Conservation (phyloP, 2,329 filamentous ascomycete genomes). For the Stagonosporopsis cucurbitacearum region DNA sequence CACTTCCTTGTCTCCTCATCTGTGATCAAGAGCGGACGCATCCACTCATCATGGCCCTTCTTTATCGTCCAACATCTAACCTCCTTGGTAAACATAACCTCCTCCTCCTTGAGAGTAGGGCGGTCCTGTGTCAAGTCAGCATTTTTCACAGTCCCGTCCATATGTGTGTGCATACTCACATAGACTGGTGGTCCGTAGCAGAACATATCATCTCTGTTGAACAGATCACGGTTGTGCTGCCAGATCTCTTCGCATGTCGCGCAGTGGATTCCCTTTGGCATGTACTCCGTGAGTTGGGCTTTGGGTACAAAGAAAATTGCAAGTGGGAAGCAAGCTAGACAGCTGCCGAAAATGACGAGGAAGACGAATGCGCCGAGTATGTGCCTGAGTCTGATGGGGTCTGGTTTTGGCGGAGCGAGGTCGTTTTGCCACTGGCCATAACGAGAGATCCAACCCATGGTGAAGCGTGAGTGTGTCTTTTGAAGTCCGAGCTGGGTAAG, state of each 20-base stretch:
- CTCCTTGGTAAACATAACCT: constrained; percentile 7
- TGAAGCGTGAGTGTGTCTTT: not conserved
- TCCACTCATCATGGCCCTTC: constrained; percentile 9
- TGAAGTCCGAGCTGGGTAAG: no score
- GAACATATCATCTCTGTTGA: constrained; percentile 7
- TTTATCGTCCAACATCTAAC: constrained; percentile 10
- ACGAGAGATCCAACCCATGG: constrained; percentile 11
- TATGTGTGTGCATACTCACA: not conserved
- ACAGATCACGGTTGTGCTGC: constrained; percentile 10
- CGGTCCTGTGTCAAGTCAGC: constrained; percentile 1
- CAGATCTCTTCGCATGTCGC: constrained; percentile 11
- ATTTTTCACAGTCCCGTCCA: rapidly evolving
- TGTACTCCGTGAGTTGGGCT: constrained; percentile 5
- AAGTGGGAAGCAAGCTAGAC: constrained; percentile 5
- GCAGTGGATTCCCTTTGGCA: not conserved
- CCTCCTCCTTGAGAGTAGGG: not conserved
- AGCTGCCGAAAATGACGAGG: not conserved
- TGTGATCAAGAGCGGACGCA: constrained; percentile 3
- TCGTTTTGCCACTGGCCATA: constrained; percentile 1
- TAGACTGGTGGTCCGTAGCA: constrained; percentile 6
- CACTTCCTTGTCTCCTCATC: not conserved
- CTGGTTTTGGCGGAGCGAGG: not conserved
- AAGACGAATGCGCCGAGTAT: constrained; percentile 1
- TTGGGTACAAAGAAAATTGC: not conserved
- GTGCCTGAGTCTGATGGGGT: not conserved